Conservation (phyloP, 148 eudicot genomes). For the Rhododendron mucronatum region DNA sequence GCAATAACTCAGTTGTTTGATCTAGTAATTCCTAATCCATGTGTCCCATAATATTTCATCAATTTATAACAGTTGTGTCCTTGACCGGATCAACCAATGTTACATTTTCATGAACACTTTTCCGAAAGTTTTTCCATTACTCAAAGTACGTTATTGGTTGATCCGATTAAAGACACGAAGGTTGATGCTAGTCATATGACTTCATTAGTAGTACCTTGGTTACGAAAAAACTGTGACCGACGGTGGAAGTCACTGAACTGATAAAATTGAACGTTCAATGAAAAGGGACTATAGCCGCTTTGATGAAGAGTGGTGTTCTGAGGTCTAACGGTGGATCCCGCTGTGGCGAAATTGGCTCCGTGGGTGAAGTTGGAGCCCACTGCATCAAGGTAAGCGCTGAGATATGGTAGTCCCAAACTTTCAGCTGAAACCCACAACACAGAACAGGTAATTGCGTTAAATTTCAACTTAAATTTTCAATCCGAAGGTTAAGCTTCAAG, state of each 20-base stretch:
- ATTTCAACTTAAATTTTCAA: not conserved
- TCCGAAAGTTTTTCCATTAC: not conserved
- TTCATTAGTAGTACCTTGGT: slow-evolving; percentile 33
- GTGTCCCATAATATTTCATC: not conserved
- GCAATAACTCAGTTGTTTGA: not conserved
- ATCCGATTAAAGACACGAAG: not conserved
- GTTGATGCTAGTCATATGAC: not conserved
- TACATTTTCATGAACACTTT: not conserved
- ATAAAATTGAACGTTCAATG: slow-evolving; percentile 58
- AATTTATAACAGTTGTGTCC: not conserved
- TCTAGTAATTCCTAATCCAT: not conserved
- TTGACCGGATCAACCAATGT: not conserved
- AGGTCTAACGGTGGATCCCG: slow-evolving; percentile 85
- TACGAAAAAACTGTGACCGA: slow-evolving; percentile 66
- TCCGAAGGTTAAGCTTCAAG: not conserved
- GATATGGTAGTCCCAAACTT: slow-evolving; percentile 54
- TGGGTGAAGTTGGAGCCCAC: slow-evolving; percentile 87
- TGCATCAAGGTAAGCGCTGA: slow-evolving; percentile 69
- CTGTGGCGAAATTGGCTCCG: slow-evolving; percentile 91
- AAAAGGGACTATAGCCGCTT: slow-evolving; percentile 75
- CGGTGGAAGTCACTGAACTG: slow-evolving; percentile 68
- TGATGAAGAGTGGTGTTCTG: slow-evolving; percentile 64
- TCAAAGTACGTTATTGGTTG: not conserved
- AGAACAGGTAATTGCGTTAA: not conserved
- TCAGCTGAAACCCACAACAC: slow-evolving; percentile 43